These are phyloP conservation scores for Euphorbia celastroides DNA, from an alignment of 441 rosid genomes.

Conservation along the genomic window DNA sequence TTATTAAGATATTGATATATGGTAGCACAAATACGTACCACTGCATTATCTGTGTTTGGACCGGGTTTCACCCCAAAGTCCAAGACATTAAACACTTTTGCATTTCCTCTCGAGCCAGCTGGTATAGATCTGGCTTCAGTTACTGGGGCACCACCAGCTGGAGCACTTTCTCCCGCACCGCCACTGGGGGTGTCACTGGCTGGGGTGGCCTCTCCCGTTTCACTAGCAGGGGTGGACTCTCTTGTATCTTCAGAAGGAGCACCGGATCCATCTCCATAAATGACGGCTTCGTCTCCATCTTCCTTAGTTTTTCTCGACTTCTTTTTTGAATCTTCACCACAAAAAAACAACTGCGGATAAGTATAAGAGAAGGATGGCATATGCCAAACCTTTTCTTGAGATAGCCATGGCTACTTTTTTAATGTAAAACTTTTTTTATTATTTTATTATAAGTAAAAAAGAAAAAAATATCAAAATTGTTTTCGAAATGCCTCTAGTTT, in stretches of 20 bases:
- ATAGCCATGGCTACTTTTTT: conserved; percentile 18
- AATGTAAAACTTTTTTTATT: background rate
- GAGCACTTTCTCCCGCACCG: background rate
- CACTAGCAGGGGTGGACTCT: background rate
- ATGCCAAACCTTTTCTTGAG: conserved; percentile 11
- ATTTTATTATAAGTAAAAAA: background rate
- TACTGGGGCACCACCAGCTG: background rate
- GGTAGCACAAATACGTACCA: conserved; percentile 22
- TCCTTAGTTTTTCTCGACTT: background rate
- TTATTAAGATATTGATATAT: too few relatives aligned
- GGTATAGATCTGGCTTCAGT: background rate
- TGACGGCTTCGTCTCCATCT: background rate
- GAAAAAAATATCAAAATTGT: background rate
- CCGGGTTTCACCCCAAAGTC: conserved; percentile 38
- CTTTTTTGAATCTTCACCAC: background rate
- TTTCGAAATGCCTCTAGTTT: background rate
- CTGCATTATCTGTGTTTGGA: conserved; percentile 27
- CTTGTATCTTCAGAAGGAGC: background rate
- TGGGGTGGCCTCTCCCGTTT: too few relatives aligned
- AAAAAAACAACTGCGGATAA: conserved; percentile 12
- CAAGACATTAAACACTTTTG: conserved; percentile 40
- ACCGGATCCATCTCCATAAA: background rate
- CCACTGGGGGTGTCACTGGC: background rate
- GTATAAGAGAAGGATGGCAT: conserved; percentile 29
- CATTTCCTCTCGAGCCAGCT: conserved; percentile 2